These are phyloP conservation scores for Eucalyptus curtisii DNA, from an alignment of 345 rosid genomes.

Conservation along the genomic window DNA sequence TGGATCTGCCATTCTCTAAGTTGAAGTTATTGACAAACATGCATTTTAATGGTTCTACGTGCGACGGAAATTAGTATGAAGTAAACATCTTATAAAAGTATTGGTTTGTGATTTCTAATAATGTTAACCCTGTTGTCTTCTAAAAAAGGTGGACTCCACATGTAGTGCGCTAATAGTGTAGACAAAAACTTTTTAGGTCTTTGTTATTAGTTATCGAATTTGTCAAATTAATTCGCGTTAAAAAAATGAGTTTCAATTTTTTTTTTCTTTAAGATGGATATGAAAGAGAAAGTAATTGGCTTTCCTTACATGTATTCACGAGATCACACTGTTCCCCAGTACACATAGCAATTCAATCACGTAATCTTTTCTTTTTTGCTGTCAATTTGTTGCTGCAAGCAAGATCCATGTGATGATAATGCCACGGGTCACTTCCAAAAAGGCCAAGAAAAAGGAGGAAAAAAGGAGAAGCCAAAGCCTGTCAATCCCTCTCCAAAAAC, in stretches of 20 bases:
- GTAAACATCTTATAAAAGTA: accelerated
- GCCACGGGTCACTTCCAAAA: neutral
- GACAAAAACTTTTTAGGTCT: neutral
- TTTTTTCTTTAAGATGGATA: neutral
- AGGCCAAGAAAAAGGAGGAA: neutral
- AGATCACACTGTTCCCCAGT: neutral
- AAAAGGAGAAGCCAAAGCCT: neutral
- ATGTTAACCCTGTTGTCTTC: neutral
- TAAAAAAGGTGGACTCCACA: neutral
- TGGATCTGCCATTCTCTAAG: accelerated
- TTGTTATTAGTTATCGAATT: neutral
- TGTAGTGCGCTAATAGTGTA: accelerated
- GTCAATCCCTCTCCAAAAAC: neutral
- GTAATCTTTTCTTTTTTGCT: neutral
- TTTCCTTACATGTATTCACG: neutral
- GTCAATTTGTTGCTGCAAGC: neutral
- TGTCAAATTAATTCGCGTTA: neutral
- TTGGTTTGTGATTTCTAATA: neutral
- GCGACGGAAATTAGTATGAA: too few species aligned
- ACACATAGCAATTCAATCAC: neutral
- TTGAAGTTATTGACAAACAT: accelerated
- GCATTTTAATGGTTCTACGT: neutral
- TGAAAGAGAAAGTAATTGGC: neutral
- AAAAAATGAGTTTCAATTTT: too few species aligned
- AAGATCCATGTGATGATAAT: neutral